Evolutionary conservation across 2,329 filamentous ascomycete genomes (phyloP).

Genomic region (Fusarium albidum): DNA sequence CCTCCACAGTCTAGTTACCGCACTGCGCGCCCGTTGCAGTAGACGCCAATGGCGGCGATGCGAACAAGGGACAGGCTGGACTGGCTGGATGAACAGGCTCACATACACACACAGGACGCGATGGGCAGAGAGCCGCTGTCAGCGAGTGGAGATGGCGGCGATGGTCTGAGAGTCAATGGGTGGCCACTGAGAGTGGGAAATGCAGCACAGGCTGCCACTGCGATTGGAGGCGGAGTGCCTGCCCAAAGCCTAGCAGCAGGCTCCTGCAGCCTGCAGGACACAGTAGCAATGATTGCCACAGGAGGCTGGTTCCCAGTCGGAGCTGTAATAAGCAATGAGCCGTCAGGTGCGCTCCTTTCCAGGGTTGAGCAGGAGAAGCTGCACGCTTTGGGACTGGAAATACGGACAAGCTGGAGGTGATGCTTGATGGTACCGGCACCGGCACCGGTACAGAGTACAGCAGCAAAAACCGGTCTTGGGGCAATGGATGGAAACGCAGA

Average conservation of each 20-base stretch:
- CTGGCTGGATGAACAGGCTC: conserved; percentile 25
- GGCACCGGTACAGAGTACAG: too few relatives aligned
- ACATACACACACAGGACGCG: conserved; percentile 29
- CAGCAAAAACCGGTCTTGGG: background rate
- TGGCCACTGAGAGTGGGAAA: conserved; percentile 20
- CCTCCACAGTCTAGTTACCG: conserved; percentile 29
- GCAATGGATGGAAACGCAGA: background rate
- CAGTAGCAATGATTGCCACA: conserved; percentile 10
- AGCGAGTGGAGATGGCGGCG: conserved; percentile 32
- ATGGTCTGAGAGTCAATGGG: conserved; percentile 30
- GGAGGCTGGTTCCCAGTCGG: conserved; percentile 2
- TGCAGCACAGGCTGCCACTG: conserved; percentile 19
- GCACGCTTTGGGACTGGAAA: background rate
- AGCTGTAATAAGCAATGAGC: conserved; percentile 15
- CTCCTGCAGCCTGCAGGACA: conserved; percentile 34
- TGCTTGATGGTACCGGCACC: background rate
- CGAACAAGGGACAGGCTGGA: conserved; percentile 11
- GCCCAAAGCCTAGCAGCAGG: conserved; percentile 13
- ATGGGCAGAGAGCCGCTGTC: conserved; percentile 30
- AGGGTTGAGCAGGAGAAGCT: conserved; percentile 13
- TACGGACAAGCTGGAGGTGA: background rate
- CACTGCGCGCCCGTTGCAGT: conserved; percentile 13
- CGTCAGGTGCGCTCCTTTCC: conserved; percentile 5
- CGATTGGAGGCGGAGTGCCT: conserved; percentile 35
- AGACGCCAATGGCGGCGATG: conserved; percentile 11